Percentiles rank a stretch among this genome's conserved stretches.
These are phyloP conservation scores for Coprinopsis sp. DNA, from an alignment of 768 basidiomycete genomes.

Conservation along the genomic window DNA sequence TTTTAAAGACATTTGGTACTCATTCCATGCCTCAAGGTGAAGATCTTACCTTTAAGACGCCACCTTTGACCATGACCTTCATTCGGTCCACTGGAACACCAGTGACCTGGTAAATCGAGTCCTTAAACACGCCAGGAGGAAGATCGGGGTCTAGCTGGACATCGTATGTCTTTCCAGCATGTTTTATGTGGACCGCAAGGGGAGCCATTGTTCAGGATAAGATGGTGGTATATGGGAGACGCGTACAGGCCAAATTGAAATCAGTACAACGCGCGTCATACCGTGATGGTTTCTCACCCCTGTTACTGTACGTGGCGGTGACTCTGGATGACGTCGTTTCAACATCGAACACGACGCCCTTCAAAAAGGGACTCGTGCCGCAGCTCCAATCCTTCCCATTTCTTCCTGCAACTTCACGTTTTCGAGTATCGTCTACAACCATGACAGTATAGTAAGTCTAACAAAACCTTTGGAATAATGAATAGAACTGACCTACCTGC, in stretches of 20 bases:
- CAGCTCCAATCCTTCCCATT: too few relatives aligned
- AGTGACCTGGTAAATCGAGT: constrained; percentile 72
- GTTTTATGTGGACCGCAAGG: constrained; percentile 80
- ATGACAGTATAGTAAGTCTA: constrained; percentile 16
- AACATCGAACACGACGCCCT: too few relatives aligned
- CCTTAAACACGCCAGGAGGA: constrained; percentile 73
- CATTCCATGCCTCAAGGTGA: background rate
- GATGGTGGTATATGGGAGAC: constrained; percentile 1
- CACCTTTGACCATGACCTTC: constrained; percentile 97
- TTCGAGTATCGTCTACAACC: background rate
- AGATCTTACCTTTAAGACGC: constrained; percentile 72
- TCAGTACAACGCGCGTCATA: too few relatives aligned
- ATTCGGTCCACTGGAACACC: constrained; percentile 88
- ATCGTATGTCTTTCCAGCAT: constrained; percentile 76
- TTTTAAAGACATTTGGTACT: constrained; percentile 21
- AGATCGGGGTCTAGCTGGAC: constrained; percentile 69
- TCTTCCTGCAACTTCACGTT: background rate
- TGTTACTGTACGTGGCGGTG: too few relatives aligned
- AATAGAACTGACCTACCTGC: background rate
- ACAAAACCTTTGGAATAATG: background rate
- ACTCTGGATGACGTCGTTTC: too few relatives aligned
- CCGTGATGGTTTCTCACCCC: too few relatives aligned
- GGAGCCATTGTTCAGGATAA: constrained; percentile 47
- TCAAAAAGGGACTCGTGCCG: too few relatives aligned
- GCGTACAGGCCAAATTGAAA: too few relatives aligned